A percentile compares a stretch with the other conserved stretches of the same genome.
phyloP scores from a whole-genome alignment of 192 early-diverging fungal species.

The Thoreauomyces humboldtii region DNA sequence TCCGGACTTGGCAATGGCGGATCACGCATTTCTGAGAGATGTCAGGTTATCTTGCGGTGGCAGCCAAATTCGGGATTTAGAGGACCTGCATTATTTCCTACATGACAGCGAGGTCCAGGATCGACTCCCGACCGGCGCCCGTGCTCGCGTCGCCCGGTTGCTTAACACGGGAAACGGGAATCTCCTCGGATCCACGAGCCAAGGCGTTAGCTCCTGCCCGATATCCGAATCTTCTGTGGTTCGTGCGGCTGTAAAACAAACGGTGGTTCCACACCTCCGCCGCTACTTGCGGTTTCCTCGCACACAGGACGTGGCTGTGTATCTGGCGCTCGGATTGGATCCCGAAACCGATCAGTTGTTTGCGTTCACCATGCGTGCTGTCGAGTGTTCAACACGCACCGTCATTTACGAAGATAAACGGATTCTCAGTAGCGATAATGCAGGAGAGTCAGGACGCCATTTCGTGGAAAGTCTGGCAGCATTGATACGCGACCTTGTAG shows the following conservation, averaged over 20 bases:
- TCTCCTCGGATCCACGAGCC: not conserved
- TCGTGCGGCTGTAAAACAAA: not conserved
- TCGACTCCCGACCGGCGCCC: not conserved
- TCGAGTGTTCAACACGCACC: not conserved
- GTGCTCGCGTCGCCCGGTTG: not conserved
- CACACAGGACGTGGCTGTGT: slow-evolving; percentile 24
- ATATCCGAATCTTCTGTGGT: not conserved
- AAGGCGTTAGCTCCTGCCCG: not conserved
- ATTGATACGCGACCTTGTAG: not conserved
- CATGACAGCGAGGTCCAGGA: no score
- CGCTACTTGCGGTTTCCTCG: slow-evolving; percentile 28
- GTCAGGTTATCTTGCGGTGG: not conserved
- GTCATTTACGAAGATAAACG: not conserved
- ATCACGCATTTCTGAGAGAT: slow-evolving; percentile 3
- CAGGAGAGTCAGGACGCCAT: not conserved
- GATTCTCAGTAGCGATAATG: not conserved
- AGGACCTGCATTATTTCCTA: slow-evolving; percentile 8
- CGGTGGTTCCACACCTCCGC: not conserved
- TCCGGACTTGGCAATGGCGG: not conserved
- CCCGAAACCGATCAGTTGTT: slow-evolving; percentile 31
- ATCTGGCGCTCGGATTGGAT: slow-evolving; percentile 30
- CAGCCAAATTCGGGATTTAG: not conserved
- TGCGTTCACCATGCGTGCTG: slow-evolving; percentile 23
- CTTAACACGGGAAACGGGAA: not conserved
- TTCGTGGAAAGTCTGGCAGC: slow-evolving; percentile 22